A percentile compares a stretch with the other conserved stretches of the same genome.
These are phyloP conservation scores for Heritiera littoralis DNA, from an alignment of 345 rosid genomes.

Conservation along the genomic window DNA sequence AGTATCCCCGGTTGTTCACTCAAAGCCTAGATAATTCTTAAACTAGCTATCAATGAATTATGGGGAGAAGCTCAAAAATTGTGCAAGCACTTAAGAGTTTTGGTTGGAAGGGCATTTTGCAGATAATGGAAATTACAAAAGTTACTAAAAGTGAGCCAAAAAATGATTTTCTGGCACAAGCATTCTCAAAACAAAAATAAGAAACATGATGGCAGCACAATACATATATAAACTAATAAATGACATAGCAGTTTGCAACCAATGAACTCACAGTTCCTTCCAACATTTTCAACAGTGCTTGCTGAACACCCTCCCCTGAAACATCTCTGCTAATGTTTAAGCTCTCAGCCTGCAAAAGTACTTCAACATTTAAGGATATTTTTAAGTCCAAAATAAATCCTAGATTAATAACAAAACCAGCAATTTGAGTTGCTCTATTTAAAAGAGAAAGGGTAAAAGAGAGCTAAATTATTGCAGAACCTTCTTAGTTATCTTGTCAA, in stretches of 20 bases:
- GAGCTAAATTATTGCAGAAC: slow-evolving; percentile 32
- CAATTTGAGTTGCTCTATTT: neutral
- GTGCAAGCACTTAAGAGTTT: neutral
- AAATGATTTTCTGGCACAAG: neutral
- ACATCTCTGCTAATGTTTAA: slow-evolving; percentile 93
- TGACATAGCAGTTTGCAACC: slow-evolving; percentile 11
- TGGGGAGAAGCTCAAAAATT: neutral
- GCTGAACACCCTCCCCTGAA: slow-evolving; percentile 99
- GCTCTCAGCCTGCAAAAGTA: slow-evolving; percentile 79
- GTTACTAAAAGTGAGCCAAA: neutral
- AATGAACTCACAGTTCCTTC: slow-evolving; percentile 90
- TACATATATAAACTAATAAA: neutral
- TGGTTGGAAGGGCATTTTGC: neutral
- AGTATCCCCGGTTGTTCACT: neutral
- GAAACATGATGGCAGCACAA: slow-evolving; percentile 12
- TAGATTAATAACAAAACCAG: neutral
- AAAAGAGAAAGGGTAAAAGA: neutral
- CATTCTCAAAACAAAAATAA: neutral
- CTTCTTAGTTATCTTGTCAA: slow-evolving; percentile 97
- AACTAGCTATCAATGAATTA: neutral
- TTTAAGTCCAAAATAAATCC: slow-evolving; percentile 8
- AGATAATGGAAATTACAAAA: neutral
- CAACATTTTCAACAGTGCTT: slow-evolving; percentile 88
- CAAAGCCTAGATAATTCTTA: slow-evolving; percentile 14
- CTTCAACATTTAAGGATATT: slow-evolving; percentile 8